Evolutionary conservation across 208 protist species (phyloP).

Genomic region (Wallacemonas rigidus): DNA sequence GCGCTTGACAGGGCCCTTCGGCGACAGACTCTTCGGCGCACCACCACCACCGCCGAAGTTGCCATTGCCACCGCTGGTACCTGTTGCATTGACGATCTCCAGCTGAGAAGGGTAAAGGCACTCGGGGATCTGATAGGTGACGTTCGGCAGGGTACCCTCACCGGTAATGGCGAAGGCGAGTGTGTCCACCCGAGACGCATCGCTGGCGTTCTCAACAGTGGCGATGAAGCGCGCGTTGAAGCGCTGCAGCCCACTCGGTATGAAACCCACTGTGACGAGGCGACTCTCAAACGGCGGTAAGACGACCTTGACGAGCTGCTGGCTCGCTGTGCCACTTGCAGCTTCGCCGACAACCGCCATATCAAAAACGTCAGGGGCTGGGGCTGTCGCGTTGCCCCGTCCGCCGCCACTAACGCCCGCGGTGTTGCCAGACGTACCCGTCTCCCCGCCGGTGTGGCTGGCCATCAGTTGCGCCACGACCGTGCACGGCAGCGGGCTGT

Average conservation of each 20-base stretch:
- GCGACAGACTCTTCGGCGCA: too few species aligned
- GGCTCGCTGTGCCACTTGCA: not conserved
- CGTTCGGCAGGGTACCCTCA: conserved; percentile 92
- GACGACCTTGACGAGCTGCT: conserved; percentile 34
- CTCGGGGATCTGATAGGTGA: conserved; percentile 72
- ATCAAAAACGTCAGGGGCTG: conserved; percentile 59
- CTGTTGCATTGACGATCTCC: not conserved
- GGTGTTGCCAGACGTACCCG: conserved; percentile 7
- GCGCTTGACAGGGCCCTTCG: not conserved
- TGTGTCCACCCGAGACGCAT: conserved; percentile 31
- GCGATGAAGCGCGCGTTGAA: conserved; percentile 92
- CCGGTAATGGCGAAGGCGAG: conserved; percentile 92
- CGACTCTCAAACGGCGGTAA: conserved; percentile 96
- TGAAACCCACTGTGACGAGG: conserved; percentile 94
- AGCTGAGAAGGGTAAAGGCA: conserved; percentile 27
- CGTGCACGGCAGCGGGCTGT: conserved; percentile 88
- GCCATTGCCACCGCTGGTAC: not conserved
- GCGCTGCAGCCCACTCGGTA: conserved; percentile 70
- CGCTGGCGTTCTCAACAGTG: conserved; percentile 79
- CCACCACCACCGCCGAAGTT: not conserved
- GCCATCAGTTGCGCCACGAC: conserved; percentile 72
- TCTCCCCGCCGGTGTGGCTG: conserved; percentile 18
- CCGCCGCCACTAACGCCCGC: not conserved
- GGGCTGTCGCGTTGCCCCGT: conserved; percentile 3
- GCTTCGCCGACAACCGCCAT: conserved; percentile 39